Evolutionary conservation across 2,329 filamentous ascomycete species (phyloP), one percentile per base, ranked within the genome.

Genomic region (Cercospora zeae-maydis): DNA sequence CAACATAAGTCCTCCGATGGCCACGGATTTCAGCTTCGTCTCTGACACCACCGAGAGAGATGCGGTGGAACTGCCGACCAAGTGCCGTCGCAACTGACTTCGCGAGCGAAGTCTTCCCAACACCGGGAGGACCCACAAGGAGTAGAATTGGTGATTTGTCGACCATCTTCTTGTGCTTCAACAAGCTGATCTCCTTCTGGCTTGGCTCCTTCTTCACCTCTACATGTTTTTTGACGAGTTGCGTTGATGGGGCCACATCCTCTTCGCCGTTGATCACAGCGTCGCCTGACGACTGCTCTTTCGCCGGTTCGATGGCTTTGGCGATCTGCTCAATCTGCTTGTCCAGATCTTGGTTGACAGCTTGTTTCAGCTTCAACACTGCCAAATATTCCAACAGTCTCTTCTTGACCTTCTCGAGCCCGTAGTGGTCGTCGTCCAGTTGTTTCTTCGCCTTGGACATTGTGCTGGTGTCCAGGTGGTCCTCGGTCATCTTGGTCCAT

Each of bases 11-110:
- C 70, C 95, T 85, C 61, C 95, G 86, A 77, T 99, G 95, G 9
- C 95, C 95, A 63, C 95, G 86, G 64, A 99, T 98, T 78, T 99
- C 95, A 14, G 95, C 95, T 76, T 99, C 95, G 72, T 99, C 95
- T 59, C 95, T 84, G 2, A 99, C 93, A 70, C 95, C 95, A 64
- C 95, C 95, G 3, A 99, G 87, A 3, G 95, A 98, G 71, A 99
- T 97, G 51, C 95, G 88, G 77, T 99, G 93, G 76, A 99, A 99
- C 76, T 97, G 96, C 67, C 95, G 88, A 14, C 93, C 93, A 10
- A 99, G 83, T 1, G 95, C 93, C 14, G 91, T 91, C 1, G 95
- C 95, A 24, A 99, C 88, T 1, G 93, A 98, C 71, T 93, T 92
- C 31, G 95, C 95, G 51, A 99, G 82, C 71, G 92, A 96, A 0